Evolutionary conservation across 768 basidiomycete genomes (phyloP).

Genomic region (Mycena capillaripes): DNA sequence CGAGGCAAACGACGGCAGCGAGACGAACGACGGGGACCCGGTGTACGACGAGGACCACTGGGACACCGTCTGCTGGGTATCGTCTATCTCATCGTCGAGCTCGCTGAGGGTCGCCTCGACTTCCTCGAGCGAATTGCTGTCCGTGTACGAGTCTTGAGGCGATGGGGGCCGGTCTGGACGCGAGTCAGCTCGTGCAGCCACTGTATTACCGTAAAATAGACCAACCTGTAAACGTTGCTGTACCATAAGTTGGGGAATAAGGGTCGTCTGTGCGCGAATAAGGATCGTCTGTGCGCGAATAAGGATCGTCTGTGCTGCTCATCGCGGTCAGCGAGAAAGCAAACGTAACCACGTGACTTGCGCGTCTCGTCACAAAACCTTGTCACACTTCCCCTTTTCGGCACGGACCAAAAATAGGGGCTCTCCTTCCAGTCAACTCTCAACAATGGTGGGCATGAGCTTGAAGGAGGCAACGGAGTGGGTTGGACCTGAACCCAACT

Average conservation of each 20-base stretch:
- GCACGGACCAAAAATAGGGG: no score
- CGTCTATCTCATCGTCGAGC: constrained; percentile 77
- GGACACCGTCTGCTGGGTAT: constrained; percentile 74
- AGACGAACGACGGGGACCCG: constrained; percentile 62
- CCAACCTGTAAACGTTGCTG: constrained; percentile 55
- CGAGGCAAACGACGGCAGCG: constrained; percentile 55
- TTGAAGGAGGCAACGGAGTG: neutral
- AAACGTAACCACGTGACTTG: constrained; percentile 35
- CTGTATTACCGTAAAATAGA: neutral
- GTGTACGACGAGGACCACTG: constrained; percentile 72
- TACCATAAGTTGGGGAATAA: constrained; percentile 63
- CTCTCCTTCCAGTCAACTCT: no score
- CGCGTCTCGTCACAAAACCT: no score
- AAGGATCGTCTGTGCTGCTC: constrained; percentile 47
- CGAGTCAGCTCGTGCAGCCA: neutral
- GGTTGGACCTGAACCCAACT: neutral
- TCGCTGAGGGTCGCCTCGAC: constrained; percentile 78
- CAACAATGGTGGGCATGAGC: neutral
- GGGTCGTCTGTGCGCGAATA: constrained; percentile 51
- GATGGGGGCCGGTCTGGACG: constrained; percentile 18
- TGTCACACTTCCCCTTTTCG: neutral
- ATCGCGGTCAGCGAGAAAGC: constrained; percentile 19
- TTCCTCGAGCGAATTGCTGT: constrained; percentile 76
- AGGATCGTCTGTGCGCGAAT: constrained; percentile 50
- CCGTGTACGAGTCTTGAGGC: constrained; percentile 56